phyloP scores from a whole-genome alignment of 495 filamentous ascomycete genomes.

The Neurospora sp. region DNA sequence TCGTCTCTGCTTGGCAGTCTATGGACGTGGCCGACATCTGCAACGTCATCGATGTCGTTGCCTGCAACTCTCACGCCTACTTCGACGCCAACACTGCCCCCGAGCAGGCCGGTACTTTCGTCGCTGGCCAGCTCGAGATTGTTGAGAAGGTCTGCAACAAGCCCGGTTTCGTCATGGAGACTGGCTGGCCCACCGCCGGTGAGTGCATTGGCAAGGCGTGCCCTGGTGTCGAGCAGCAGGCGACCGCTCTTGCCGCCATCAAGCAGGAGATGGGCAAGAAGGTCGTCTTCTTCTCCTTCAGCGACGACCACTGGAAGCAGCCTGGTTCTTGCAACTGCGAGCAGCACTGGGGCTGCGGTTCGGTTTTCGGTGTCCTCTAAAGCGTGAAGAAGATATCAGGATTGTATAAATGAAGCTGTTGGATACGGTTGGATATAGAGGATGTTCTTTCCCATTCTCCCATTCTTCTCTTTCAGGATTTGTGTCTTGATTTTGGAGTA shows the following conservation, averaged over 20 bases:
- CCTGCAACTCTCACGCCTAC: constrained; percentile 85
- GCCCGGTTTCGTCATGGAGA: constrained; percentile 70
- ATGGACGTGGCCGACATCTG: constrained; percentile 54
- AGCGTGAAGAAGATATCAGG: neutral
- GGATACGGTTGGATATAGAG: constrained; percentile 1
- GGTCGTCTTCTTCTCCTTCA: constrained; percentile 70
- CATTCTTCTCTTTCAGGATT: neutral
- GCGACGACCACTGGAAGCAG: constrained; percentile 74
- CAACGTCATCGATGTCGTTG: constrained; percentile 61
- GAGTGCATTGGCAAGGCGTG: constrained; percentile 58
- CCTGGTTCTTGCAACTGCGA: constrained; percentile 63
- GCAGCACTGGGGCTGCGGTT: constrained; percentile 61
- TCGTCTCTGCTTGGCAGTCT: constrained; percentile 56
- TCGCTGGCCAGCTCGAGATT: constrained; percentile 51
- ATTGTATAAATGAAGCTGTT: neutral
- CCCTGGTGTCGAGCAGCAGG: constrained; percentile 58
- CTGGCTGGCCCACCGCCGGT: constrained; percentile 77
- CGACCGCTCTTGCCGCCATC: constrained; percentile 58
- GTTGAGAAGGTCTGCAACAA: constrained; percentile 60
- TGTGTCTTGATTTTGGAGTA: neutral
- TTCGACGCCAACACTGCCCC: constrained; percentile 65
- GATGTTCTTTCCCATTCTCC: neutral
- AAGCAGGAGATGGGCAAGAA: constrained; percentile 38
- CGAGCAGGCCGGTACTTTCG: constrained; percentile 61
- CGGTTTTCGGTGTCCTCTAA: constrained; percentile 36